Percentiles rank a stretch among this genome's conserved stretches.
Conservation (phyloP, 140 eudicot genomes). For the Anethum foeniculum region DNA sequence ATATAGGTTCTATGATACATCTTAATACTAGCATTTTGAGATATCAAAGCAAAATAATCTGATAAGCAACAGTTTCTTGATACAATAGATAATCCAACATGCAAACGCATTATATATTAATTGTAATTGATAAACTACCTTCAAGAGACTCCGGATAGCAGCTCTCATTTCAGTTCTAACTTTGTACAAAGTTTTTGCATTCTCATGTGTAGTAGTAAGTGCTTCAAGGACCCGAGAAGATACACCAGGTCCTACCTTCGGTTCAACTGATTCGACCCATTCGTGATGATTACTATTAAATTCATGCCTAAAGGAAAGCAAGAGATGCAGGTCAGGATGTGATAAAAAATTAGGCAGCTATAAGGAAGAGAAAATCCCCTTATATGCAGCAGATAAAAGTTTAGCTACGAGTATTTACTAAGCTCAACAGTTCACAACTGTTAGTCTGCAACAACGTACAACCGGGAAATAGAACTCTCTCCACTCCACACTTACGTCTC, state of each 20-base stretch:
- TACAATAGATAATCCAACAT: not conserved
- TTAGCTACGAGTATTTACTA: not conserved
- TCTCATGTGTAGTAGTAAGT: constrained; percentile 43
- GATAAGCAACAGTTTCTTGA: not conserved
- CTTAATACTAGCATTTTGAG: not conserved
- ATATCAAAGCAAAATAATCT: not conserved
- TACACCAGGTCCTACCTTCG: constrained; percentile 55
- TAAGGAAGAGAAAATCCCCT: not conserved
- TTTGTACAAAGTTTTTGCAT: constrained; percentile 59
- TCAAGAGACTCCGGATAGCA: constrained; percentile 59
- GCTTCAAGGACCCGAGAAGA: constrained; percentile 53
- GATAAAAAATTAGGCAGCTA: not conserved
- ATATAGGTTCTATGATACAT: constrained; percentile 1
- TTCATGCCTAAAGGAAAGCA: constrained; percentile 47
- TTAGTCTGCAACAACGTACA: not conserved
- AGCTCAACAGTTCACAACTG: constrained; percentile 4
- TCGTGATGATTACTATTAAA: constrained; percentile 81
- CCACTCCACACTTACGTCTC: not conserved
- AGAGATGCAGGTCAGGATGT: constrained; percentile 18
- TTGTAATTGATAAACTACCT: constrained; percentile 33
- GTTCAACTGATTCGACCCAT: constrained; percentile 68
- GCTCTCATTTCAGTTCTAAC: constrained; percentile 78
- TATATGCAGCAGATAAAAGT: not conserved
- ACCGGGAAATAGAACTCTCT: not conserved
- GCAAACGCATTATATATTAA: not conserved